These are phyloP conservation scores for Cercospora berteroae DNA, from an alignment of 2,329 filamentous ascomycete genomes.

Conservation along the genomic window DNA sequence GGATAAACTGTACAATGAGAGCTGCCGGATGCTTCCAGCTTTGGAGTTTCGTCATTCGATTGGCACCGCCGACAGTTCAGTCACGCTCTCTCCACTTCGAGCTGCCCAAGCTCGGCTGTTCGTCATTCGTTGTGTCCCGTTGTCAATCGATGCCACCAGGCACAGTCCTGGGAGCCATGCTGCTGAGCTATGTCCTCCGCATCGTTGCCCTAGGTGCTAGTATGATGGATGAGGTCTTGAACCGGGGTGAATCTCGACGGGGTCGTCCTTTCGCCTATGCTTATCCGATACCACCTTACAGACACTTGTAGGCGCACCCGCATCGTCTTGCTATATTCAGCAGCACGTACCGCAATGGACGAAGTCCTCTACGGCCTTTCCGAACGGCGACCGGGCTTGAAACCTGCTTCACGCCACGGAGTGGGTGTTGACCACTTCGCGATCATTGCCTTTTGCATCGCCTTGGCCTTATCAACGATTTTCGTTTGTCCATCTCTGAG, in stretches of 20 bases:
- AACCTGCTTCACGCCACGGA: background rate
- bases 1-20: background rate
- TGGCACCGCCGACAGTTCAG: background rate
- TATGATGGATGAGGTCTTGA: background rate
- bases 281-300: background rate
- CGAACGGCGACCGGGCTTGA: background rate
- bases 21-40: background rate
- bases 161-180: background rate
- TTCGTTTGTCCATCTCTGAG: background rate
- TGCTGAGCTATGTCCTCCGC: background rate
- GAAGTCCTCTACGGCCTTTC: background rate
- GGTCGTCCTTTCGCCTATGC: background rate
- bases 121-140: background rate
- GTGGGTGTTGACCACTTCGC: background rate
- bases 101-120: background rate
- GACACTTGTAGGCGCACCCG: background rate
- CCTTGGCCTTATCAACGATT: background rate
- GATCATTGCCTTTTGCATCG: background rate
- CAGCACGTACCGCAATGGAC: background rate
- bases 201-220: background rate
- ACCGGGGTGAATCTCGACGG: background rate
- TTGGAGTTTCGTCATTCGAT: background rate
- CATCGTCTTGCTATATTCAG: background rate
- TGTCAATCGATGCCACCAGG: background rate
- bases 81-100: background rate